Percentiles rank a stretch among this genome's conserved stretches.
phyloP scores from a whole-genome alignment of 2,329 filamentous ascomycete genomes.

The Ophiostoma australiae region DNA sequence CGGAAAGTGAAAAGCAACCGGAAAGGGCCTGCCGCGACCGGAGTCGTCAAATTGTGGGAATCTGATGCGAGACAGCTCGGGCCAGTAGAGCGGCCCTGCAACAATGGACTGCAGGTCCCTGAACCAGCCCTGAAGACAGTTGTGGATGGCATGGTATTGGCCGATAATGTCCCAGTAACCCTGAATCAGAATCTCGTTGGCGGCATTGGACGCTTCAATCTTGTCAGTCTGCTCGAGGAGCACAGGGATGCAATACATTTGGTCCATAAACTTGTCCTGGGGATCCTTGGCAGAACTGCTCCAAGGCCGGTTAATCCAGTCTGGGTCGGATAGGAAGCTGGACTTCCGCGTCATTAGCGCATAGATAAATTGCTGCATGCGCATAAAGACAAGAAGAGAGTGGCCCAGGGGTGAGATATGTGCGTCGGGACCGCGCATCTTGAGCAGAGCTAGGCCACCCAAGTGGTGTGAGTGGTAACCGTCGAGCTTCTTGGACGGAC shows the following conservation, averaged over 20 bases:
- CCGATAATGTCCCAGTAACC: conserved; percentile 20
- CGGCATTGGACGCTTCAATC: conserved; percentile 5
- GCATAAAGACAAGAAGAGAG: conserved; percentile 27
- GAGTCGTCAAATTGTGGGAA: conserved; percentile 14
- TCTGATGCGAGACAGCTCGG: conserved; percentile 26
- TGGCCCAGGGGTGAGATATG: conserved; percentile 26
- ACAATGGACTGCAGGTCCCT: conserved; percentile 23
- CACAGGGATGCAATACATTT: conserved; percentile 26
- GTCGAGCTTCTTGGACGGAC: conserved; percentile 21
- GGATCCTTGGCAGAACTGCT: conserved; percentile 23
- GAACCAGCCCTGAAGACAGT: conserved; percentile 23
- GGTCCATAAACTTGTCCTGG: conserved; percentile 29
- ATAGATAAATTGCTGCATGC: conserved; percentile 28
- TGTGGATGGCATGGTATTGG: conserved; percentile 23
- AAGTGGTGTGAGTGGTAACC: conserved; percentile 28
- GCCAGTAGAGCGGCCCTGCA: conserved; percentile 27
- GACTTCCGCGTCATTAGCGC: conserved; percentile 23
- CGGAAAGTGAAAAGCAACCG: conserved; percentile 29
- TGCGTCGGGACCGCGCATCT: conserved; percentile 27
- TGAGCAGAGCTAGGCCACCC: conserved; percentile 28
- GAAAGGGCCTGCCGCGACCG: conserved; percentile 24
- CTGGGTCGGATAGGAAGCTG: conserved; percentile 26
- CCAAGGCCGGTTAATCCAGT: conserved; percentile 28
- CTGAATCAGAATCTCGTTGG: not conserved
- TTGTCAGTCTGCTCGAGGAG: conserved; percentile 23